A percentile compares a stretch with the other conserved stretches of the same genome.
Evolutionary conservation across 306 rosid species (phyloP).

Genomic region (Fagus crenata): DNA sequence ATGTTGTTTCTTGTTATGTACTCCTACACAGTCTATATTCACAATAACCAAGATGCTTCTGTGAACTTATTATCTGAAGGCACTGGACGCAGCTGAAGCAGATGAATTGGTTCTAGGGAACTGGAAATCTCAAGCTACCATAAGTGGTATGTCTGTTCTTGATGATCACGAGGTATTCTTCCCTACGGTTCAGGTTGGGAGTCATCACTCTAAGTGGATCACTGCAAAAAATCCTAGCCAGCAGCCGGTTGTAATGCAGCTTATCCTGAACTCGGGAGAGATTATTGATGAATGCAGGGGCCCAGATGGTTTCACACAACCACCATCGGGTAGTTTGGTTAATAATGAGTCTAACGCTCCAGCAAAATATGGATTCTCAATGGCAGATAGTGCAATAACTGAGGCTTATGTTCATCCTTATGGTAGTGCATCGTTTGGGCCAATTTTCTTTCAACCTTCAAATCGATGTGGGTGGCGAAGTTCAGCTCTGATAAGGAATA

Average conservation of each 20-base stretch:
- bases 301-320: slow-evolving; percentile 54
- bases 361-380: slow-evolving; percentile 75
- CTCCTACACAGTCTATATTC: background rate
- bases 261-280: slow-evolving; percentile 79
- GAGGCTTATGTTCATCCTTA: slow-evolving; percentile 81
- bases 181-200: slow-evolving; percentile 79
- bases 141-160: slow-evolving; percentile 62
- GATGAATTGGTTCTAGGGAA: slow-evolving; percentile 80
- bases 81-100: slow-evolving; percentile 41
- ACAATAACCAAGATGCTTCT: slow-evolving; percentile 30
- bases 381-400: slow-evolving; percentile 66
- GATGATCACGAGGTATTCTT: slow-evolving; percentile 66
- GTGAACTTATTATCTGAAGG: slow-evolving; percentile 44
- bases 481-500: slow-evolving; percentile 88
- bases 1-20: slow-evolving; percentile 1
- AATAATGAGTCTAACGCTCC: slow-evolving; percentile 52
- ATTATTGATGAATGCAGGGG: slow-evolving; percentile 63
- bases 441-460: slow-evolving; percentile 74
- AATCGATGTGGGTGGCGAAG: slow-evolving; percentile 77
- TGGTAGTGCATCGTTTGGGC: slow-evolving; percentile 68
- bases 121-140: slow-evolving; percentile 80
- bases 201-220: slow-evolving; percentile 69
- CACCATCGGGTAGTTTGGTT: slow-evolving; percentile 64
- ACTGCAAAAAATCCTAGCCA: slow-evolving; percentile 79
- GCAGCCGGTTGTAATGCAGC: slow-evolving; percentile 81